A percentile compares a stretch with the other conserved stretches of the same genome.
Conservation (phyloP, 192 early-diverging fungal species). For the Linnemannia hyalina region DNA sequence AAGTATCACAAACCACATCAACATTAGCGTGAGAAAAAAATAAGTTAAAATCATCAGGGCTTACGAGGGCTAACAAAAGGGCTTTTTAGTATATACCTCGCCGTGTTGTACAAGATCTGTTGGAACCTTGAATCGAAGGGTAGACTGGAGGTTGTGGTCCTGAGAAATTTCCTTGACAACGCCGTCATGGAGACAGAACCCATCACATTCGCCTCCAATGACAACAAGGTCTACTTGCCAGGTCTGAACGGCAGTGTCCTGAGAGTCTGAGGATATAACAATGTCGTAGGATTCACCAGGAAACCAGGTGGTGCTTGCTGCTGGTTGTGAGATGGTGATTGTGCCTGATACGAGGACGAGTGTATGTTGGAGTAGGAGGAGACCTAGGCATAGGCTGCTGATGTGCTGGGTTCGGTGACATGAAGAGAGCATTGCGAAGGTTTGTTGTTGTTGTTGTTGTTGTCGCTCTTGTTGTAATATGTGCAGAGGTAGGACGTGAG, state of each 20-base stretch:
- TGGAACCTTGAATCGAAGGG: conserved; percentile 24
- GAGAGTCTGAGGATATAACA: conserved; percentile 8
- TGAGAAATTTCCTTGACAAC: conserved; percentile 22
- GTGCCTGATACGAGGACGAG: neutral
- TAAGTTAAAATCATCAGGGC: neutral
- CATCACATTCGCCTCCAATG: conserved; percentile 26
- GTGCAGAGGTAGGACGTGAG: neutral
- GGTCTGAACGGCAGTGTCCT: neutral
- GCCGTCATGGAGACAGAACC: conserved; percentile 28
- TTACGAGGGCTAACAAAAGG: neutral
- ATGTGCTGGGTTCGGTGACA: neutral
- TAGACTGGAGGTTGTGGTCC: neutral
- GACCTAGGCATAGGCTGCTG: neutral
- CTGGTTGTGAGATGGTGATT: conserved; percentile 16
- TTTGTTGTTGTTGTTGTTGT: neutral
- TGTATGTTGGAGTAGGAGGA: neutral
- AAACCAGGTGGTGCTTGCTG: conserved; percentile 4
- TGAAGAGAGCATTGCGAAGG: neutral
- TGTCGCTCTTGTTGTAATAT: neutral
- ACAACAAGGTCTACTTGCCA: conserved; percentile 39
- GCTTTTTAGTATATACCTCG: conserved; percentile 16
- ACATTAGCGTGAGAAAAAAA: neutral
- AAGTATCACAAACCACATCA: neutral
- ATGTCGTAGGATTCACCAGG: conserved; percentile 34
- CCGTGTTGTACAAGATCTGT: conserved; percentile 31